A percentile compares a stretch with the other conserved stretches of the same genome.
phyloP scores from a whole-genome alignment of 2,329 filamentous ascomycete genomes.

The Didymellaceae sp. region DNA sequence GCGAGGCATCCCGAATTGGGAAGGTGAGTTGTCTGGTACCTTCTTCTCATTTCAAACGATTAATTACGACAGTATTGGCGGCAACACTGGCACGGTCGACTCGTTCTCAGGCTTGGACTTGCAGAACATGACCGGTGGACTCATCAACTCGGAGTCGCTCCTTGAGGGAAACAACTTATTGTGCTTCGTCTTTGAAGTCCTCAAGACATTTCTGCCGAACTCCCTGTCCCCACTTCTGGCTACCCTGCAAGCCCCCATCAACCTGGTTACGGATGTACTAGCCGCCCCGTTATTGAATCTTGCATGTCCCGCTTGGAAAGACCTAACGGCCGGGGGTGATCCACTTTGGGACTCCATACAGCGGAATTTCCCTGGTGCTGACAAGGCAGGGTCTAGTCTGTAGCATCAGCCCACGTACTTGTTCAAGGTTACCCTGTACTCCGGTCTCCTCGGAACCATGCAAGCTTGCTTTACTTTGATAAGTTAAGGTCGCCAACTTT shows the following conservation, averaged over 20 bases:
- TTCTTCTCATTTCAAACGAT: neutral
- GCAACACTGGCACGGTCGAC: constrained; percentile 60
- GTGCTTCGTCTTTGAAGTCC: constrained; percentile 47
- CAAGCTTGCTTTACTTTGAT: no score
- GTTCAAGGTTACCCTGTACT: neutral
- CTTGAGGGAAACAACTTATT: constrained; percentile 50
- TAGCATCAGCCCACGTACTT: no score
- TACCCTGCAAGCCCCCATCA: constrained; percentile 31
- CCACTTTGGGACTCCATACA: constrained; percentile 29
- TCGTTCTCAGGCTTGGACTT: constrained; percentile 56
- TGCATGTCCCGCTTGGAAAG: constrained; percentile 33
- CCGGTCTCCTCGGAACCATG: no score
- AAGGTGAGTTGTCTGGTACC: constrained; percentile 17
- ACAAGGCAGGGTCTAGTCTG: constrained; percentile 18
- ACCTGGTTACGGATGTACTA: constrained; percentile 27
- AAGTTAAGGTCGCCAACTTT: no score
- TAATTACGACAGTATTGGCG: constrained; percentile 50
- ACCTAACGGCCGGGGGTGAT: constrained; percentile 24
- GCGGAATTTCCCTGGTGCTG: constrained; percentile 18
- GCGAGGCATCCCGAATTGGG: constrained; percentile 24
- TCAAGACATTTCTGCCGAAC: constrained; percentile 45
- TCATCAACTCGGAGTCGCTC: constrained; percentile 33
- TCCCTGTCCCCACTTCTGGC: constrained; percentile 38
- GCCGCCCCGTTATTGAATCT: constrained; percentile 30
- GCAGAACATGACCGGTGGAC: constrained; percentile 31